Evolutionary conservation across 495 filamentous ascomycete genomes (phyloP).

Genomic region (Echria macrotheca): DNA sequence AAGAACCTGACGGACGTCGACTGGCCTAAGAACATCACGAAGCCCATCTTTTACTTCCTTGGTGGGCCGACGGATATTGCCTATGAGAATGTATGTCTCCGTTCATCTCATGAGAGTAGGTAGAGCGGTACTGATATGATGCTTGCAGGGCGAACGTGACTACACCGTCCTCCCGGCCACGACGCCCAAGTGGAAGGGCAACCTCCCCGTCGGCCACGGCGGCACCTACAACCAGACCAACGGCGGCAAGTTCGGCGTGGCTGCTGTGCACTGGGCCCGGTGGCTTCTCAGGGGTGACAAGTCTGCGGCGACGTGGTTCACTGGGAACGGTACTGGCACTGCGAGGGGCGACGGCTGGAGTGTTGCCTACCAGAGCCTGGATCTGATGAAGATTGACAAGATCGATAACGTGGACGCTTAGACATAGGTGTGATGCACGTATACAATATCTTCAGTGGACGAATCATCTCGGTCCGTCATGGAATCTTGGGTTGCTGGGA

Average conservation of each 20-base stretch:
- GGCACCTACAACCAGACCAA: slow-evolving; percentile 23
- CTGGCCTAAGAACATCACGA: background rate
- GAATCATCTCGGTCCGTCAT: too few species aligned
- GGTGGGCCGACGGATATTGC: background rate
- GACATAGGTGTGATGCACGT: too few species aligned
- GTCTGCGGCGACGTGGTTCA: slow-evolving; percentile 11
- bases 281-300: slow-evolving; percentile 20
- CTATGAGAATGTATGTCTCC: too few species aligned
- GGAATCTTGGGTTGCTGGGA: too few species aligned
- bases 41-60: background rate
- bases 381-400: too few species aligned
- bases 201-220: slow-evolving; percentile 28
- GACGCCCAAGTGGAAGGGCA: slow-evolving; percentile 34
- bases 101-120: too few species aligned
- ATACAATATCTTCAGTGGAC: too few species aligned
- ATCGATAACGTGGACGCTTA: too few species aligned
- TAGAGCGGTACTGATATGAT: too few species aligned
- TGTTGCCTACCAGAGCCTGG: too few species aligned
- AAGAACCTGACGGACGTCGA: background rate
- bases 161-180: slow-evolving; percentile 18
- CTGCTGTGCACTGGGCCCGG: slow-evolving; percentile 15
- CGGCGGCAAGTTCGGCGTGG: slow-evolving; percentile 27
- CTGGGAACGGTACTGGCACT: too few species aligned
- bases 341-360: background rate
- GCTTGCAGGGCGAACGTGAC: slow-evolving; percentile 29